Evolutionary conservation across 1,139 yeast genomes (phyloP), one percentile per base, ranked within the genome.

Genomic region (Meyerozyma elateridarum): DNA sequence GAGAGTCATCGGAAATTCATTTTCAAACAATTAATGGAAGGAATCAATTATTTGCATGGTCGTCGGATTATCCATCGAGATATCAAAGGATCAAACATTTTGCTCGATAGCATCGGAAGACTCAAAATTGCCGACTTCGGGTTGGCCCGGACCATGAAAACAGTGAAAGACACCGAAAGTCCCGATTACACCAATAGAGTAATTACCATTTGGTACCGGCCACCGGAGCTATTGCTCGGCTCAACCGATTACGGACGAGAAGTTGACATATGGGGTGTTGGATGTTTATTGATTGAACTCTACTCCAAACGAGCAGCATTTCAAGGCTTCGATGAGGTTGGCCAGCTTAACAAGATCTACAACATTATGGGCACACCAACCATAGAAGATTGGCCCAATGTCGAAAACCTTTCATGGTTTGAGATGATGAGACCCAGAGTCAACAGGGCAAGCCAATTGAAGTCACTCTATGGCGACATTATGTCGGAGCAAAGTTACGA

Each of bases 191-290:
- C 98, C 1, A 91, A 91, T 53, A 65, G 98, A 35, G 98, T 91
- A 26, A 91, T 91, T 29, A 91, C 98, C 0, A 65, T 91, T 27
- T 91, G 98, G 98, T 91, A 91, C 56, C 71, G 98, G 39, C 98
- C 98, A 1, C 98, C 98, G 0, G 98, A 91, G 56, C 70, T 91
- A 27, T 62, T 91, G 26, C 57, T 91, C 34, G 98, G 98, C 2
- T 79, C 95, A 0, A 89, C 97, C 0, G 80, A 79, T 38, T 91
- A 91, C 57, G 93, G 93, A 0, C 64, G 89, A 28, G 95, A 85
- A 46, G 93, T 91, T 8, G 98, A 91, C 55, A 80, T 88, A 41
- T 91, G 98, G 98, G 96, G 98, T 0, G 81, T 88, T 42, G 98
- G 98, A 2, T 91, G 98, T 61, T 65, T 91, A 25, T 63, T 91